Percentiles rank a stretch among this genome's conserved stretches.
Evolutionary conservation across 441 rosid species (phyloP).

Genomic region (Gossypium laxum): DNA sequence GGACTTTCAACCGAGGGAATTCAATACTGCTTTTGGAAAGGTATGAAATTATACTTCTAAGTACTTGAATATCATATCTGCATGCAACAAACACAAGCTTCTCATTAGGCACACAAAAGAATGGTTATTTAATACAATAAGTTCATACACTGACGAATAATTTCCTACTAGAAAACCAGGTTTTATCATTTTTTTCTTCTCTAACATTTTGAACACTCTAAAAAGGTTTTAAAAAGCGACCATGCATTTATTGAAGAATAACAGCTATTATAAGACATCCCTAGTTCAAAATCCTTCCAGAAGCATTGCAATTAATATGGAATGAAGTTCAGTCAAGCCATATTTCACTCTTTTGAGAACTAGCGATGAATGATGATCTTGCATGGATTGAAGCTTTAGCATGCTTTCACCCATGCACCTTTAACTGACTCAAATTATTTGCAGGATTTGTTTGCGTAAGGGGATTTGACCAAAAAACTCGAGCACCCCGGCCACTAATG

Average conservation of each 20-base stretch:
- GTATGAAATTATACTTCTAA: constrained; percentile 31
- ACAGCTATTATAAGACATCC: constrained; percentile 5
- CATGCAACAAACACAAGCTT: background rate
- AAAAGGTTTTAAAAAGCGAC: background rate
- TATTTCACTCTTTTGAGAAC: background rate
- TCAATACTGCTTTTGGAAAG: constrained; percentile 88
- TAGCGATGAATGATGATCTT: background rate
- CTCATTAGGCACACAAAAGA: background rate
- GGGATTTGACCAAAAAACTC: constrained; percentile 60
- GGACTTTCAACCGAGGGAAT: constrained; percentile 75
- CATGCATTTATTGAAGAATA: background rate
- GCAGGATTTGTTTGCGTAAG: constrained; percentile 94
- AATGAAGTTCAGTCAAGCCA: background rate
- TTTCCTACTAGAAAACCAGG: background rate
- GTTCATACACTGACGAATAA: background rate
- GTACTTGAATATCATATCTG: constrained; percentile 9
- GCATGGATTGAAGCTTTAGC: background rate
- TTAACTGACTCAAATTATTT: constrained; percentile 13
- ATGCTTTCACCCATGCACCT: constrained; percentile 12
- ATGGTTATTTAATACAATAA: background rate
- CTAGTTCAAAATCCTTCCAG: background rate
- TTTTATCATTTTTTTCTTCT: background rate
- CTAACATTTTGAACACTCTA: background rate
- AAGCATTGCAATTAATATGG: constrained; percentile 2
- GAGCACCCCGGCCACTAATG: constrained; percentile 78